Evolutionary conservation across 2,329 filamentous ascomycete genomes (phyloP).

Genomic region (Passalora sequoiae): DNA sequence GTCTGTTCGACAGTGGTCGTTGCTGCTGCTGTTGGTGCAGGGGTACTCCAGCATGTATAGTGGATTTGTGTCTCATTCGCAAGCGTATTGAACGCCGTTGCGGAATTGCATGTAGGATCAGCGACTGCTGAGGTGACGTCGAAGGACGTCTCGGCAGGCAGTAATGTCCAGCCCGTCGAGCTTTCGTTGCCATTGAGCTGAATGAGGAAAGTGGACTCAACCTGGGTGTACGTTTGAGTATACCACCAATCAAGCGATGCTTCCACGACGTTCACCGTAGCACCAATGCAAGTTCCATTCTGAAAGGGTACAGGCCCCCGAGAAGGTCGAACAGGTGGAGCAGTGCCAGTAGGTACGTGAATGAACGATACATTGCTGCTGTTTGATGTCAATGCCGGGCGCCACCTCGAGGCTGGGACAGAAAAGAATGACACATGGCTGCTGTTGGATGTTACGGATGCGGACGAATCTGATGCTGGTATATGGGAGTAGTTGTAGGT

Average conservation of each 20-base stretch:
- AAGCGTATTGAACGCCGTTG: slow-evolving; percentile 20
- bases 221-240: slow-evolving; percentile 29
- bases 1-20: slow-evolving; percentile 31
- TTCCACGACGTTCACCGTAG: slow-evolving; percentile 32
- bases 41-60: slow-evolving; percentile 25
- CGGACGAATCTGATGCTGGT: too few relatives aligned
- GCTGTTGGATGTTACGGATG: too few relatives aligned
- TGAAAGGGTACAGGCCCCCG: slow-evolving; percentile 4
- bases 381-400: neutral
- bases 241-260: slow-evolving; percentile 36
- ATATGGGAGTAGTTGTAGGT: neutral
- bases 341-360: slow-evolving; percentile 3
- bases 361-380: slow-evolving; percentile 1
- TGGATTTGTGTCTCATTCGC: slow-evolving; percentile 15
- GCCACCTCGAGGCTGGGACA: too few relatives aligned
- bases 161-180: slow-evolving; percentile 30
- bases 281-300: slow-evolving; percentile 24
- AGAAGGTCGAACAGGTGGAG: neutral
- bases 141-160: slow-evolving; percentile 30
- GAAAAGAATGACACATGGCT: too few relatives aligned
- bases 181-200: slow-evolving; percentile 26
- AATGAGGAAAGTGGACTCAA: slow-evolving; percentile 31
- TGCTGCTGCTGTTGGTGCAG: slow-evolving; percentile 29
- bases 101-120: slow-evolving; percentile 24
- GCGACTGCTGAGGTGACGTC: slow-evolving; percentile 31